Evolutionary conservation across 148 eudicot species (phyloP).

Genomic region (Fagopyrum homotropicum): DNA sequence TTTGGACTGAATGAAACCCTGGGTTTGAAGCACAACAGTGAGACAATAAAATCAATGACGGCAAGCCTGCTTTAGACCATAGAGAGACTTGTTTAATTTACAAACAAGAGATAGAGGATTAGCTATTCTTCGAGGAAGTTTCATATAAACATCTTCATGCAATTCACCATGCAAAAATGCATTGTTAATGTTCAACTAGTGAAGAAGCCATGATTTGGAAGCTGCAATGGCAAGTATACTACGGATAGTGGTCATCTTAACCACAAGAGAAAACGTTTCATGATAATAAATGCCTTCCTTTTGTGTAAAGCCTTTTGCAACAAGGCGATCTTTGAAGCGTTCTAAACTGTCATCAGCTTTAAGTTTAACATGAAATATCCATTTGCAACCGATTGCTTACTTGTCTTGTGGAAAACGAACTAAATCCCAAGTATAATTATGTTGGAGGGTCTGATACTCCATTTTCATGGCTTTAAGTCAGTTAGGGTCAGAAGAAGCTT

Average conservation of each 20-base stretch:
- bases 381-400: no score
- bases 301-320: neutral
- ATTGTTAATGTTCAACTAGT: neutral
- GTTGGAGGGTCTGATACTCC: no score
- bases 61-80: neutral
- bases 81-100: neutral
- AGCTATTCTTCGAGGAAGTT: neutral
- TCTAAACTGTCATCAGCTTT: neutral
- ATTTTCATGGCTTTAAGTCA: no score
- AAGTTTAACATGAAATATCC: neutral
- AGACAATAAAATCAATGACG: neutral
- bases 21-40: neutral
- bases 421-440: no score
- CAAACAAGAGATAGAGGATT: neutral
- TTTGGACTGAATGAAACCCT: neutral
- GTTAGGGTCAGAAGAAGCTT: no score
- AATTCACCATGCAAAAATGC: neutral
- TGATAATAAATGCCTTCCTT: neutral
- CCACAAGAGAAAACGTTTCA: neutral
- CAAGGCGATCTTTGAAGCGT: neutral
- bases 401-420: no score
- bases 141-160: neutral
- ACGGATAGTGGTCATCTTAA: neutral
- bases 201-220: neutral
- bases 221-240: neutral